A percentile compares a stretch with the other conserved stretches of the same genome.
Evolutionary conservation across 1,284 basidiomycete species (phyloP).

Genomic region (Takashimella tepidaria): DNA sequence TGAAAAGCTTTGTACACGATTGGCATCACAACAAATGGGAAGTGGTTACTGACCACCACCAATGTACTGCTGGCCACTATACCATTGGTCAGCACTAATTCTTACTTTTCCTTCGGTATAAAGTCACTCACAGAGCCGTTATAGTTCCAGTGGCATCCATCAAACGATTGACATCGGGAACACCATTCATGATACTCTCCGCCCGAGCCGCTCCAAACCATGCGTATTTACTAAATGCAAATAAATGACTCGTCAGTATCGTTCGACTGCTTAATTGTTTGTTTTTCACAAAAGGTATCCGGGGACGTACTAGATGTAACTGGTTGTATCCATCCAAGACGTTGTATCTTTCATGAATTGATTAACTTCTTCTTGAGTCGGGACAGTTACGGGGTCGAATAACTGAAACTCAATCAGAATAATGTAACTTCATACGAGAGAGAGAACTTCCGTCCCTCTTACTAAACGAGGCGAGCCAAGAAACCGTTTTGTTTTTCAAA

Average conservation of each 20-base stretch:
- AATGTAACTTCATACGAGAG: no score
- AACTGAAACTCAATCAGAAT: no score
- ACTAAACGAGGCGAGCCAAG: no score
- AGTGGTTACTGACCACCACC: conserved; percentile 9
- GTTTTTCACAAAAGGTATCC: background rate
- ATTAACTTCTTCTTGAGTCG: background rate
- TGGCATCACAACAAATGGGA: background rate
- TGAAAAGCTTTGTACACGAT: no score
- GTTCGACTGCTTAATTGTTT: no score
- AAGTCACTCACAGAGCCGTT: background rate
- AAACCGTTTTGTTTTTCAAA: no score
- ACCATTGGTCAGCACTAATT: conserved; percentile 10
- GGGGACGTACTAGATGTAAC: conserved; percentile 1
- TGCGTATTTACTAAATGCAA: conserved; percentile 6
- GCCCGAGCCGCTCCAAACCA: conserved; percentile 5
- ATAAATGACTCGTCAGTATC: no score
- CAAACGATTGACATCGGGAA: conserved; percentile 1
- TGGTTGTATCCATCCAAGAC: background rate
- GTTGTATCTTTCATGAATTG: background rate
- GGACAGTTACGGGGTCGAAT: no score
- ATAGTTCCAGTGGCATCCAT: background rate
- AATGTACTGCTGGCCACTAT: conserved; percentile 18
- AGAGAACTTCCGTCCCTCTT: no score
- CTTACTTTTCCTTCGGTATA: conserved; percentile 2
- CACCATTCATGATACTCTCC: background rate